These are phyloP conservation scores for Ceratocystis papillata DNA, from an alignment of 2,329 filamentous ascomycete species.

Conservation along the genomic window DNA sequence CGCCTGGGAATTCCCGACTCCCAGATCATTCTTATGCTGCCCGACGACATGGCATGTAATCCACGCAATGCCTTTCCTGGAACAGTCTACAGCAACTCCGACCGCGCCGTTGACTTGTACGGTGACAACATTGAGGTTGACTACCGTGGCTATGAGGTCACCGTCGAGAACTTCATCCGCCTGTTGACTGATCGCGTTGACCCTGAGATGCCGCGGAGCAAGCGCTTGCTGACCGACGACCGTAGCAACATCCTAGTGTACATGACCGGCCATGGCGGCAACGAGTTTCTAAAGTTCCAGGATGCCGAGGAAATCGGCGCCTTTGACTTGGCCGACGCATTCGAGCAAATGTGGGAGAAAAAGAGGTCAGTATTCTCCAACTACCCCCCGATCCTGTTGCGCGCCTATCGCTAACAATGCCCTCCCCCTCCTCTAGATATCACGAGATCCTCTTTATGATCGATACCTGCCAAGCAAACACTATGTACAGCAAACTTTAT, in stretches of 20 bases:
- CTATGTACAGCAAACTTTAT: slow-evolving; percentile 98
- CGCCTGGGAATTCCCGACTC: slow-evolving; percentile 94
- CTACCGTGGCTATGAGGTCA: slow-evolving; percentile 95
- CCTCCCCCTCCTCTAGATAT: slow-evolving; percentile 45
- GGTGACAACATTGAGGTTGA: slow-evolving; percentile 99
- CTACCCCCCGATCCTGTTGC: neutral
- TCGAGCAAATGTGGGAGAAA: slow-evolving; percentile 99
- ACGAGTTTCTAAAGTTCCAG: slow-evolving; percentile 97
- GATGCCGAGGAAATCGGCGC: slow-evolving; percentile 95
- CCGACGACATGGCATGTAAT: slow-evolving; percentile 99
- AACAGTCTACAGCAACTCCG: slow-evolving; percentile 96
- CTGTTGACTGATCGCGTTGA: slow-evolving; percentile 88
- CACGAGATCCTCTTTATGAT: slow-evolving; percentile 99
- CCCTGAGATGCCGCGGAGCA: slow-evolving; percentile 88
- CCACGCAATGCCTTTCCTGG: slow-evolving; percentile 95
- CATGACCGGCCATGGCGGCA: slow-evolving; percentile 97
- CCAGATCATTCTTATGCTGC: slow-evolving; percentile 99
- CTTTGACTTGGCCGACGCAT: slow-evolving; percentile 91
- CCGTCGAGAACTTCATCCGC: slow-evolving; percentile 96
- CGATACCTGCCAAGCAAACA: slow-evolving; percentile 98
- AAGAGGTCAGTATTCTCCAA: slow-evolving; percentile 50
- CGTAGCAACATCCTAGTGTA: slow-evolving; percentile 95
- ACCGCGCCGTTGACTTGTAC: slow-evolving; percentile 89
- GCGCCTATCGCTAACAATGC: no score
- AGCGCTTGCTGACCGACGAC: slow-evolving; percentile 86